Percentiles rank a stretch among this genome's conserved stretches.
Evolutionary conservation across 2,329 filamentous ascomycete species (phyloP).

Genomic region (Trichoderma arundinaceum): DNA sequence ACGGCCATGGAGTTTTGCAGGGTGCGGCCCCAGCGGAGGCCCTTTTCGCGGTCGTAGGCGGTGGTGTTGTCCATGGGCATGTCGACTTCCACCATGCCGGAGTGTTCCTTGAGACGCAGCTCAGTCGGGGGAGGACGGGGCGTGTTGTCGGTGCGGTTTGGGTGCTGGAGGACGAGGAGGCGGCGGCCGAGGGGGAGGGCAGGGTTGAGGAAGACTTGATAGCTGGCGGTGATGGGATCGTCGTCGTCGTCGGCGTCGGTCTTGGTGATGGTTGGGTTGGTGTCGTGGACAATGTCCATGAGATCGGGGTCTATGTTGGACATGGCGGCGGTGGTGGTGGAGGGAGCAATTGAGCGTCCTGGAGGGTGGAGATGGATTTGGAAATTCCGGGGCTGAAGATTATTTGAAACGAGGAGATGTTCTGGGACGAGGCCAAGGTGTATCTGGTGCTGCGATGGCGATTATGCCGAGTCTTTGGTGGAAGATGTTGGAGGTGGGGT

Average conservation of each 20-base stretch:
- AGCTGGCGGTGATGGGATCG: conserved; percentile 75
- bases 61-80: conserved; percentile 75
- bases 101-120: conserved; percentile 79
- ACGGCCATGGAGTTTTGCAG: conserved; percentile 65
- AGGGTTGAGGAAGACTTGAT: conserved; percentile 87
- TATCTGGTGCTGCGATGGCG: not conserved
- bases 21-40: conserved; percentile 80
- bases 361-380: not conserved
- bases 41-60: conserved; percentile 85
- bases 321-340: not conserved
- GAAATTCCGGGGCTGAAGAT: too few relatives aligned
- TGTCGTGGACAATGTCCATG: conserved; percentile 38
- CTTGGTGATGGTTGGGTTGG: conserved; percentile 30
- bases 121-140: conserved; percentile 63
- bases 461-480: not conserved
- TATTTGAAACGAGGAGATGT: not conserved
- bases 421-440: not conserved
- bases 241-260: conserved; percentile 41
- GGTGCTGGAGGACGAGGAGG: conserved; percentile 86
- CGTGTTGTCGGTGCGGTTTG: conserved; percentile 70
- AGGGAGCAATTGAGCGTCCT: not conserved
- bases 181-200: conserved; percentile 65
- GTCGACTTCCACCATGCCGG: conserved; percentile 90
- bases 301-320: conserved; percentile 32
- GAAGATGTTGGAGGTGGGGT: conserved; percentile 23